Conservation (phyloP, 495 filamentous ascomycete species). For the Penicillium salamii region DNA sequence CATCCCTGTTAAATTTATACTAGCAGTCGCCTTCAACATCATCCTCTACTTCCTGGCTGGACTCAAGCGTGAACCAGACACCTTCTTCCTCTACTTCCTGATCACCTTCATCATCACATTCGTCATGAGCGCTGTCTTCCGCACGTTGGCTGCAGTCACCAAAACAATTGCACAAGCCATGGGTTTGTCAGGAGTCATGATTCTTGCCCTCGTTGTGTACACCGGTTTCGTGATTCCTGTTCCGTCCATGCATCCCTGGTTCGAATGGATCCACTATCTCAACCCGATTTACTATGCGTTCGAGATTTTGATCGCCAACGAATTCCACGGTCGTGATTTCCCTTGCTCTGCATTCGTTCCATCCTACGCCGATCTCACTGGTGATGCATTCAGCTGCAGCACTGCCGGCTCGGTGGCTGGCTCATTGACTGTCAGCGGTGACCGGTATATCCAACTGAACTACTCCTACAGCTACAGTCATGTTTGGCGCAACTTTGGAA, state of each 20-base stretch:
- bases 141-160: constrained; percentile 42
- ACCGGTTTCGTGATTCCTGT: constrained; percentile 44
- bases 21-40: constrained; percentile 45
- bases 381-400: constrained; percentile 41
- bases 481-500: constrained; percentile 64
- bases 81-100: constrained; percentile 60
- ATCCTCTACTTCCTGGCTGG: constrained; percentile 54
- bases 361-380: constrained; percentile 37
- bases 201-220: constrained; percentile 42
- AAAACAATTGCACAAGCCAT: constrained; percentile 47
- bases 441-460: constrained; percentile 45
- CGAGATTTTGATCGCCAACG: constrained; percentile 47
- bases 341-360: constrained; percentile 47
- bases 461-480: constrained; percentile 54
- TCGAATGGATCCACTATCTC: constrained; percentile 43
- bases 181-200: constrained; percentile 38
- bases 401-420: constrained; percentile 50
- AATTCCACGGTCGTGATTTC: constrained; percentile 55
- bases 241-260: constrained; percentile 47
- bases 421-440: constrained; percentile 43
- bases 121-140: constrained; percentile 50
- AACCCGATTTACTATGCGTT: constrained; percentile 45
- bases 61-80: constrained; percentile 34
- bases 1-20: constrained; percentile 48
- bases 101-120: constrained; percentile 49